Conservation (phyloP, 2,329 filamentous ascomycete genomes). For the Phialophora chinensis region DNA sequence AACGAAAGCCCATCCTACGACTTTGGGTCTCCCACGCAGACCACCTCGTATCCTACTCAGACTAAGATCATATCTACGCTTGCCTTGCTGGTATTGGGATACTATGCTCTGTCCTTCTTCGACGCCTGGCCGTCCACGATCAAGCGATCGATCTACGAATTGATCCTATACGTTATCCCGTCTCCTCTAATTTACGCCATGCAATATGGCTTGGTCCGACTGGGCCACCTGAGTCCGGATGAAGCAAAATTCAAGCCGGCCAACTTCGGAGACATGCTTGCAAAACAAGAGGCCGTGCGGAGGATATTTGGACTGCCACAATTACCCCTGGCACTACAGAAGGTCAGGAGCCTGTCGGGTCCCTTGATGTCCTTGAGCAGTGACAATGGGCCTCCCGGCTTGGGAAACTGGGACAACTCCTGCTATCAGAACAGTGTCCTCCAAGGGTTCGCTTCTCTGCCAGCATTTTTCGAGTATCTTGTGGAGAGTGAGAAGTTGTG, state of each 20-base stretch:
- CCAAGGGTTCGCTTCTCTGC: conserved; percentile 79
- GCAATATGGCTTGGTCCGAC: conserved; percentile 56
- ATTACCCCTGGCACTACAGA: conserved; percentile 65
- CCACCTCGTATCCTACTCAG: conserved; percentile 23
- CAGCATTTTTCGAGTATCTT: conserved; percentile 63
- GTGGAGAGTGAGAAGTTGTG: conserved; percentile 45
- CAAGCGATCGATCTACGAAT: conserved; percentile 45
- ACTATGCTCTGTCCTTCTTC: conserved; percentile 50
- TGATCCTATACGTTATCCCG: conserved; percentile 49
- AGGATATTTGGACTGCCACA: conserved; percentile 66
- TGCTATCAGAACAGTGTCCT: conserved; percentile 98
- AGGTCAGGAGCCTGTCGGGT: conserved; percentile 61
- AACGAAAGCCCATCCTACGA: conserved; percentile 29
- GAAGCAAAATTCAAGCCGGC: conserved; percentile 36
- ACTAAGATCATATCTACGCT: conserved; percentile 35
- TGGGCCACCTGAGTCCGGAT: conserved; percentile 50
- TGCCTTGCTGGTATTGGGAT: conserved; percentile 40
- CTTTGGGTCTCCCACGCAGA: conserved; percentile 10
- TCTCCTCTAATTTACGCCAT: conserved; percentile 51
- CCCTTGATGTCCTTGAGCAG: conserved; percentile 47
- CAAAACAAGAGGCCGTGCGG: conserved; percentile 70
- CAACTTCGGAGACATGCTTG: conserved; percentile 49
- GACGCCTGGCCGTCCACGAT: conserved; percentile 40
- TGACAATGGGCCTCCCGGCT: conserved; percentile 58
- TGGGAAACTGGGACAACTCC: conserved; percentile 92